Base-by-base conservation (phyloP, 2,329 filamentous ascomycete genomes). In the Fusarium penzigii region DNA sequence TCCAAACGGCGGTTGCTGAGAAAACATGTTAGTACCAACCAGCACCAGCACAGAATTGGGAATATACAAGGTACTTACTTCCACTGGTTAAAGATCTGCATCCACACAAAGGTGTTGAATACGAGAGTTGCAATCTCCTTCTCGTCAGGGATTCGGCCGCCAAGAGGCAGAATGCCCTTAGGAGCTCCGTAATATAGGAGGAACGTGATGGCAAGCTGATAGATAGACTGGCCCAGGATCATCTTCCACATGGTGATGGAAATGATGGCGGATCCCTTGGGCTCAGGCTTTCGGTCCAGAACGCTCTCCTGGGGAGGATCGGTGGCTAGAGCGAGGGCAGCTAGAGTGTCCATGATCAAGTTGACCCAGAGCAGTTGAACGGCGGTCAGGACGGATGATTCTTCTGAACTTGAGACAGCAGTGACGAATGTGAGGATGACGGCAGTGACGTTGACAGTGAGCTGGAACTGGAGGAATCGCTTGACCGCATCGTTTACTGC, bases 51-150 rank as follows among this genome's bases (percentile, higher is more conserved):
- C 14, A 10, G 25, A 16, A 29, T 3, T 45, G 34, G 17, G 9
- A 5, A 9, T 42, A 25, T 7, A 25, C 20, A 3, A 11, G 39
- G 4, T 57, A 84, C 84, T 82, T 79, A 86, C 84, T 97, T 97
- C 82, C 95, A 90, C 68, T 96, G 89, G 73, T 97, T 97, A 78
- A 97, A 97, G 64, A 97, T 95, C 65, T 97, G 93, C 92, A 97
- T 97, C 93, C 93, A 97, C 48, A 97, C 93, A 68, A 97, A 97
- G 0, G 91, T 94, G 77, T 97, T 97, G 81, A 97, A 97, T 8
- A 97, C 89, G 44, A 97, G 80, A 3, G 92, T 95, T 50, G 85
- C 78, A 53, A 95, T 79, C 63, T 89, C 79, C 1, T 68, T 71
- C 1, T 43, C 20, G 0, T 43, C 49, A 9, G 65, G 67, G 5